Conservation (phyloP, 352 stramenopile genomes). For the Globisporangium uncinulatum region DNA sequence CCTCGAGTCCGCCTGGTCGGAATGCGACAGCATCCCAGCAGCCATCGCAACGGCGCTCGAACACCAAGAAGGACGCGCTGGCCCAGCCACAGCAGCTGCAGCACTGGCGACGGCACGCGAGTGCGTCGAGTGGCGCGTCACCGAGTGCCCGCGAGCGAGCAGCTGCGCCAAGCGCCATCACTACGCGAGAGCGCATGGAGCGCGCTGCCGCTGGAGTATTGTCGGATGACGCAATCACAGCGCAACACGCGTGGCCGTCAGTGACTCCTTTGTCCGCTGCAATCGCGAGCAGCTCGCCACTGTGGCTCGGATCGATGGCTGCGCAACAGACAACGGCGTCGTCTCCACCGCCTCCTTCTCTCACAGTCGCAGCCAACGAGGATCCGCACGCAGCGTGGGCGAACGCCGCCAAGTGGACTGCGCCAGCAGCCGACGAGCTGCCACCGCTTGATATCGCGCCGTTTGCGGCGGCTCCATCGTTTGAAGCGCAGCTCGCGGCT, state of each 20-base stretch:
- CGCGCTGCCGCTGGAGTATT: not conserved
- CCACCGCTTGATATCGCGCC: not conserved
- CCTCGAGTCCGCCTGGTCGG: not conserved
- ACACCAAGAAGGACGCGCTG: slow-evolving; percentile 7
- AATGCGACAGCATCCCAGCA: not conserved
- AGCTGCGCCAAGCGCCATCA: slow-evolving; percentile 1
- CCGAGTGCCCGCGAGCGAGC: not conserved
- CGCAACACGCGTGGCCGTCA: not conserved
- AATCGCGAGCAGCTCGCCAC: not conserved
- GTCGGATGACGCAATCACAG: not conserved
- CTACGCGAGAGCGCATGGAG: slow-evolving; percentile 17
- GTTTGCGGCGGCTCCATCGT: not conserved
- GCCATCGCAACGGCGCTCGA: not conserved
- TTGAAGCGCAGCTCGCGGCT: not conserved
- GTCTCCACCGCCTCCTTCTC: not conserved
- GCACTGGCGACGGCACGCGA: slow-evolving; percentile 2
- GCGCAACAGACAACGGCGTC: not conserved
- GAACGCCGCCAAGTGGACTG: slow-evolving; percentile 9
- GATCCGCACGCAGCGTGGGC: slow-evolving; percentile 11
- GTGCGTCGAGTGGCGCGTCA: not conserved
- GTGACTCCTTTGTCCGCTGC: not conserved
- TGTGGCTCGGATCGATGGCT: slow-evolving; percentile 3
- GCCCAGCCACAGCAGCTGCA: slow-evolving; percentile 5
- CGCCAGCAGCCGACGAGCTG: not conserved
- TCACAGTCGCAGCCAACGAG: slow-evolving; percentile 5